Conservation (phyloP, 768 basidiomycete species). For the Serendipita vermifera region DNA sequence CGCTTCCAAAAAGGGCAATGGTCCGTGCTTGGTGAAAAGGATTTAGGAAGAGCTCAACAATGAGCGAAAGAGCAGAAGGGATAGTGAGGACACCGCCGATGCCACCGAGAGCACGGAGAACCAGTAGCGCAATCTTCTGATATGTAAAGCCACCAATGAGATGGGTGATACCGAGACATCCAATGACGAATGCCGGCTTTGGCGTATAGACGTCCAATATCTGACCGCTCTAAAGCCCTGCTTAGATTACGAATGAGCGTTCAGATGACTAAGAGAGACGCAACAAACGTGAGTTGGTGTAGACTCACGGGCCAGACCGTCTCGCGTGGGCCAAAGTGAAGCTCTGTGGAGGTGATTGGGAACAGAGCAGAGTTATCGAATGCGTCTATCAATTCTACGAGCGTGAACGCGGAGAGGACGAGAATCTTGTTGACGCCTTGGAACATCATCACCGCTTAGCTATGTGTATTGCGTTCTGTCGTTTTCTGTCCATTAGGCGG, state of each 20-base stretch:
- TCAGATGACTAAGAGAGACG: constrained; percentile 28
- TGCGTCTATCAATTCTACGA: too few relatives aligned
- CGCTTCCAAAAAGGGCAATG: constrained; percentile 34
- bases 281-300: constrained; percentile 31
- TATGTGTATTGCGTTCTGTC: too few relatives aligned
- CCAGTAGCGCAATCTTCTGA: constrained; percentile 23
- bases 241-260: background rate
- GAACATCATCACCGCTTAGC: too few relatives aligned
- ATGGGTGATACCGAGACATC: constrained; percentile 21
- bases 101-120: constrained; percentile 24
- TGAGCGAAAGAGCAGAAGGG: constrained; percentile 36
- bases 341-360: too few relatives aligned
- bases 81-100: constrained; percentile 37
- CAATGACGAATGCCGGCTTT: constrained; percentile 30
- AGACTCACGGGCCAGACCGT: constrained; percentile 33
- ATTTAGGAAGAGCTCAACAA: constrained; percentile 39
- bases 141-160: constrained; percentile 24
- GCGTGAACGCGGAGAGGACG: too few relatives aligned
- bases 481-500: too few relatives aligned
- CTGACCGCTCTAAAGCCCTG: constrained; percentile 27
- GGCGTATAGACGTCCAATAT: constrained; percentile 30
- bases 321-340: constrained; percentile 19
- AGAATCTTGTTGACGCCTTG: too few relatives aligned
- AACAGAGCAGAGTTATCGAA: too few relatives aligned
- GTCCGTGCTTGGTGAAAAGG: constrained; percentile 35